Evolutionary conservation across 495 filamentous ascomycete genomes (phyloP).

Genomic region (Talaromyces wortmannii): DNA sequence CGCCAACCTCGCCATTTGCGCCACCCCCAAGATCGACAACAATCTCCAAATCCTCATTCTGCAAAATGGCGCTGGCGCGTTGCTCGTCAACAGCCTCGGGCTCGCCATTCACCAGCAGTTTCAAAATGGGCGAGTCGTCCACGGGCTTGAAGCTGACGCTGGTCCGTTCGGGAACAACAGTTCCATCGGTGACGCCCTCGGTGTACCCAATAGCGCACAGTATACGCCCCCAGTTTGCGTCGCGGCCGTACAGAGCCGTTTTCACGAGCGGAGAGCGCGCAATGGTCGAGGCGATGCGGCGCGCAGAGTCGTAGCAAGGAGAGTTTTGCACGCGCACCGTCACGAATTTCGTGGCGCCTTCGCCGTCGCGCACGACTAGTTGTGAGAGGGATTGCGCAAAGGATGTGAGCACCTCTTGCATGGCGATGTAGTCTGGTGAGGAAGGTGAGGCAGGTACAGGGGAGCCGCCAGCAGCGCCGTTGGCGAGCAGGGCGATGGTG

Average conservation of each 20-base stretch:
- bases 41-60: constrained; percentile 81
- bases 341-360: constrained; percentile 97
- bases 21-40: constrained; percentile 57
- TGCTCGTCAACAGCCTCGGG: constrained; percentile 88
- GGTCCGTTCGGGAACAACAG: constrained; percentile 73
- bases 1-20: constrained; percentile 46
- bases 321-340: constrained; percentile 79
- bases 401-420: constrained; percentile 61
- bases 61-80: constrained; percentile 77
- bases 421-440: constrained; percentile 56
- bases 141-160: constrained; percentile 87
- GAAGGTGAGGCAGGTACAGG: constrained; percentile 43
- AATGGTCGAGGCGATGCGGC: constrained; percentile 75
- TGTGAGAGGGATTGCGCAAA: constrained; percentile 83
- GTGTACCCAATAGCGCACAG: constrained; percentile 93
- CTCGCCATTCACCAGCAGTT: constrained; percentile 83
- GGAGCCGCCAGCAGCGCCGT: constrained; percentile 83
- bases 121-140: constrained; percentile 74
- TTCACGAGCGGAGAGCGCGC: constrained; percentile 94
- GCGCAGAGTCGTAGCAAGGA: constrained; percentile 55
- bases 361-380: constrained; percentile 90
- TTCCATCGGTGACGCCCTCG: constrained; percentile 52
- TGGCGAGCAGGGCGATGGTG: constrained; percentile 87
- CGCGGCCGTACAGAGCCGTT: constrained; percentile 92
- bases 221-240: constrained; percentile 98